phyloP scores from a whole-genome alignment of 257 asterid species.

The Nicotiana otophora region DNA sequence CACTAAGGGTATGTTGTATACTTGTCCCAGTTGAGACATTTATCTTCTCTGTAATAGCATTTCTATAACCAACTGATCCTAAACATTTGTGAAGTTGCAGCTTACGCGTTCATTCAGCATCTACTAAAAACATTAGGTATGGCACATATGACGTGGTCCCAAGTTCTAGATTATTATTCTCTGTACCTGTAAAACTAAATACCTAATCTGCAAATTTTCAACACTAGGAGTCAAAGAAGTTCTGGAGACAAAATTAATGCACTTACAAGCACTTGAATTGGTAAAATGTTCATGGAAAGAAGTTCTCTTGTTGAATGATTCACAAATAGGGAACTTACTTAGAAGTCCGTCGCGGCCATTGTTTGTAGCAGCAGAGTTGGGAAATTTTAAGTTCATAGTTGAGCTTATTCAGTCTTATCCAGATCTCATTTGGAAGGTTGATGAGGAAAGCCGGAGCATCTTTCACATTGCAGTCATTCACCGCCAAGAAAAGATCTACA shows the following conservation, averaged over 20 bases:
- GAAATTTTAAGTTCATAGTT: conserved; percentile 26
- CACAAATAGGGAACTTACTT: conserved; percentile 20
- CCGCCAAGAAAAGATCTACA: conserved; percentile 29
- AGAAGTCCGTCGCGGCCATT: conserved; percentile 26
- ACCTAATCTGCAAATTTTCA: background rate
- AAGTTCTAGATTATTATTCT: background rate
- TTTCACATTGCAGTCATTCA: conserved; percentile 32
- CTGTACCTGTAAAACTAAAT: background rate
- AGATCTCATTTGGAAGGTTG: conserved; percentile 33
- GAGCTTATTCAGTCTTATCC: conserved; percentile 29
- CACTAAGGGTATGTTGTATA: conserved; percentile 8
- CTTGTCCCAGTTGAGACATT: background rate
- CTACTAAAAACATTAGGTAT: conserved; percentile 6
- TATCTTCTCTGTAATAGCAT: background rate
- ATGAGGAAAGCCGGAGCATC: conserved; percentile 29
- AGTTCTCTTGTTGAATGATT: conserved; percentile 19
- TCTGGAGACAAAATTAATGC: conserved; percentile 21
- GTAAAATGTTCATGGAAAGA: conserved; percentile 21
- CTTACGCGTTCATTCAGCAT: conserved; percentile 2
- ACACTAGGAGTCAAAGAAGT: conserved; percentile 16
- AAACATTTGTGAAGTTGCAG: conserved; percentile 10
- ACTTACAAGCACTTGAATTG: conserved; percentile 19
- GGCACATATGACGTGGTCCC: background rate
- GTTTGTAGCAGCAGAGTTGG: conserved; percentile 30
- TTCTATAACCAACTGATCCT: background rate